Base-by-base conservation (phyloP, 257 asterid species). In the Fraxinus excelsior region DNA sequence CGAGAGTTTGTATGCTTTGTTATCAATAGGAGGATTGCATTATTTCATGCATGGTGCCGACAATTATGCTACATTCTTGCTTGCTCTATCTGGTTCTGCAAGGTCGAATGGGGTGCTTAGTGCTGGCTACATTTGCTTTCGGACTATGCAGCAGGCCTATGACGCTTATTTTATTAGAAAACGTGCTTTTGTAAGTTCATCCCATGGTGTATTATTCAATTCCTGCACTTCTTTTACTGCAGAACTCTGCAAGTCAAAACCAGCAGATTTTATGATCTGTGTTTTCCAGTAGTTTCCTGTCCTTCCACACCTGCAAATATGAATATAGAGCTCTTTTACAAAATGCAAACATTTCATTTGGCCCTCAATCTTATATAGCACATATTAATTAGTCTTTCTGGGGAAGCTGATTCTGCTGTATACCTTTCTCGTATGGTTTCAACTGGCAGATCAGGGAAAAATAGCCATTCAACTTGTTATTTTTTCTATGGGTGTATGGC, bases 81-180 rank as follows among this genome's bases (percentile, higher is more conserved):
- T 95, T 85, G 97, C 97, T 7, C 91, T 95, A 68, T 91, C 98
- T 73, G 94, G 94, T 62, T 89, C 78, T 85, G 93, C 94, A 49
- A 89, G 98, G 81, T 93, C 99, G 64, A 95, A 95, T 84, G 98
- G 99, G 84, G 85, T 90, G 83, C 93, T 95, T 82, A 91, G 88
- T 77, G 98, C 94, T 0, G 97, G 98, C 73, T 95, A 93, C 81
- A 82, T 93, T 58, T 87, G 97, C 77, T 93, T 81, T 86, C 88
- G 81, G 74, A 80, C 89, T 56, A 87, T 93, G 96, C 96, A 85
- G 74, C 87, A 53, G 78, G 85, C 86, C 74, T 86, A 88, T 74
- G 72, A 86, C 70, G 86, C 90, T 67, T 82, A 89, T 73, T 80
- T 79, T 72, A 76, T 80, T 25, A 81, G 82, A 81, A 88, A 81